These are phyloP conservation scores for Russula vinacea DNA, from an alignment of 768 basidiomycete species.

Conservation along the genomic window DNA sequence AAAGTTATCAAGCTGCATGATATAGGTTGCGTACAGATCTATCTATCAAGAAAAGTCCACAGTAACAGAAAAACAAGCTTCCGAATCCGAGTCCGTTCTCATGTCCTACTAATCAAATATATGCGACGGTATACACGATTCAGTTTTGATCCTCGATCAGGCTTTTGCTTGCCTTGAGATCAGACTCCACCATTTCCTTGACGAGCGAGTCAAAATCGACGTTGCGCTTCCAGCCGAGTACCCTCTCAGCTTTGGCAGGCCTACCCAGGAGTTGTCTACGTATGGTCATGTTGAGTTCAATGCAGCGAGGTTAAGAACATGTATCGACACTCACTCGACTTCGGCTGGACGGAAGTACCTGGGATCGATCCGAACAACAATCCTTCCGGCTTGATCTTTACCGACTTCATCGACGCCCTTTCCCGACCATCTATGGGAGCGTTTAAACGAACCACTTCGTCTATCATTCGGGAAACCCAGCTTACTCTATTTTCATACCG, in stretches of 20 bases:
- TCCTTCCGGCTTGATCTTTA: conserved; percentile 65
- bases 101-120: background rate
- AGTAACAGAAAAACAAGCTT: background rate
- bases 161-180: conserved; percentile 67
- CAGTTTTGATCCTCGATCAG: conserved; percentile 85
- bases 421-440: conserved; percentile 65
- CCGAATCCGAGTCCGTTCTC: background rate
- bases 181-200: conserved; percentile 86
- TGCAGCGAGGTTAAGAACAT: conserved; percentile 1
- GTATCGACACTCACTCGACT: conserved; percentile 69
- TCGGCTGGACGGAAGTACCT: conserved; percentile 93
- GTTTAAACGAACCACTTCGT: conserved; percentile 13
- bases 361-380: conserved; percentile 80
- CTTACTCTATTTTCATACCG: conserved; percentile 63
- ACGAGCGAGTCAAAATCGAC: conserved; percentile 83
- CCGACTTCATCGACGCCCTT: conserved; percentile 74
- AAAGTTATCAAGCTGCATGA: background rate
- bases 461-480: conserved; percentile 7
- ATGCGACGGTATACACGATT: background rate
- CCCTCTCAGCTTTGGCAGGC: conserved; percentile 83
- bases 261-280: conserved; percentile 77
- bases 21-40: background rate
- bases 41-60: background rate
- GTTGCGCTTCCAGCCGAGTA: conserved; percentile 88
- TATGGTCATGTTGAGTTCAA: background rate